Percentiles rank a stretch among this genome's conserved stretches.
These are phyloP conservation scores for Sisymbrium altissimum DNA, from an alignment of 345 rosid genomes.

Conservation along the genomic window DNA sequence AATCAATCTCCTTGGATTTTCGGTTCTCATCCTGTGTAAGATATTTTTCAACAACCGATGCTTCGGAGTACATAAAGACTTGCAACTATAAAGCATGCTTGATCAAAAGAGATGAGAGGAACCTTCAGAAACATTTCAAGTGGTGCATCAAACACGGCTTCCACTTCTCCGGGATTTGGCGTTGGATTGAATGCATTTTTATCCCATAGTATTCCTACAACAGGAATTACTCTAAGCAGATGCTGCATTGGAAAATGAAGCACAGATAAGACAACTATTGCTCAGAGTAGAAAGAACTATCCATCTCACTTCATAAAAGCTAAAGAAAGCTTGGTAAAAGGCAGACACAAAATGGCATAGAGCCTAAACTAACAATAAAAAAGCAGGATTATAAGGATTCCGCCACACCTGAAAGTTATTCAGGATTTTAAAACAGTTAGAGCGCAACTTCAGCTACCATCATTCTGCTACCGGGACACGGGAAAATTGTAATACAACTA, in stretches of 20 bases:
- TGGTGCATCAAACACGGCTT: constrained; percentile 71
- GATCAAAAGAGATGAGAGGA: constrained; percentile 3
- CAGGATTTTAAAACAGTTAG: no score
- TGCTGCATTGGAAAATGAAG: constrained; percentile 52
- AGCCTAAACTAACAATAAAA: not conserved
- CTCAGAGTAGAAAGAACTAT: not conserved
- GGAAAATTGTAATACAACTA: not conserved
- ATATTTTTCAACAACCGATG: not conserved
- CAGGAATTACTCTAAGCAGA: constrained; percentile 73
- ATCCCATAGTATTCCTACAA: constrained; percentile 60
- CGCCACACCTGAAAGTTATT: not conserved
- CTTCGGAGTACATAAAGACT: not conserved
- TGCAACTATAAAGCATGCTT: not conserved
- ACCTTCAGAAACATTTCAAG: constrained; percentile 84
- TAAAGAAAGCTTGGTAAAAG: not conserved
- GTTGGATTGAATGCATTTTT: constrained; percentile 52
- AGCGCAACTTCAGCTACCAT: not conserved
- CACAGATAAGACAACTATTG: not conserved
- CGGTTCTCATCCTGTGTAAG: constrained; percentile 60
- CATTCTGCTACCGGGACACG: not conserved
- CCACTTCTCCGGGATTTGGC: constrained; percentile 81
- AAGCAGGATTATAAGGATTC: not conserved
- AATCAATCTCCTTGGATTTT: constrained; percentile 50
- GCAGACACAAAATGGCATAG: not conserved
- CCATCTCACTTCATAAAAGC: not conserved